Evolutionary conservation across 257 asterid species (phyloP).

Genomic region (Gardenia jasminoides): DNA sequence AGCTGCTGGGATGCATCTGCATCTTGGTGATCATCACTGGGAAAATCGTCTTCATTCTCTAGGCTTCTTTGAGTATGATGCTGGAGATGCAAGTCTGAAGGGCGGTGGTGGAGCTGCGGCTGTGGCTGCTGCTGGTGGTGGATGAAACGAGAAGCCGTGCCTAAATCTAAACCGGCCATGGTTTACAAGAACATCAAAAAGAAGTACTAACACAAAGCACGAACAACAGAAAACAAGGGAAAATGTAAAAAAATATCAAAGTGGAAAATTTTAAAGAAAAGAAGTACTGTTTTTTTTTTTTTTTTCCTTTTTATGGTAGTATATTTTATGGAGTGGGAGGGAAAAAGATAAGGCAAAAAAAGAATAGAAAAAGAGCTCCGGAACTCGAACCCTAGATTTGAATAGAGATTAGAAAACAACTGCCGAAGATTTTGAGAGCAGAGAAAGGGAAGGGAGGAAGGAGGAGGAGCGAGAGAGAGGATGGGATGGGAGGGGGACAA

Average conservation of each 20-base stretch:
- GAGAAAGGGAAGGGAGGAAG: constrained; percentile 15
- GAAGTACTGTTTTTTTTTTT: background rate
- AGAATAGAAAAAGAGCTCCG: constrained; percentile 4
- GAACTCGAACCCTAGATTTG: constrained; percentile 23
- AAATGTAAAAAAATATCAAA: constrained; percentile 8
- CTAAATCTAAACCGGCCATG: constrained; percentile 81
- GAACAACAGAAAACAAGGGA: constrained; percentile 8
- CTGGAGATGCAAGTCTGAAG: constrained; percentile 45
- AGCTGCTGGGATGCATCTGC: constrained; percentile 15
- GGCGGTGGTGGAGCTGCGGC: constrained; percentile 37
- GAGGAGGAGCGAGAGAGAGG: background rate
- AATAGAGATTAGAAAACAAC: constrained; percentile 16
- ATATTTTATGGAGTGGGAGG: constrained; percentile 13
- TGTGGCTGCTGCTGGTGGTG: constrained; percentile 40
- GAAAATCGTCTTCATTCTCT: constrained; percentile 39
- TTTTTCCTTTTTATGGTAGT: background rate
- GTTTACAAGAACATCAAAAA: constrained; percentile 1
- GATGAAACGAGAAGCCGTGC: constrained; percentile 57
- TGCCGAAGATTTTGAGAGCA: constrained; percentile 16
- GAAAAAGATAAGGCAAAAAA: background rate
- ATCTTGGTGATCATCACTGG: constrained; percentile 26
- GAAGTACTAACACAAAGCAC: background rate
- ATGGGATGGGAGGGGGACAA: background rate
- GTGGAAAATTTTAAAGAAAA: background rate
- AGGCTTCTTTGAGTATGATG: constrained; percentile 25